phyloP scores from a whole-genome alignment of 108 stramenopile species.

The Epithemia pelagica region DNA sequence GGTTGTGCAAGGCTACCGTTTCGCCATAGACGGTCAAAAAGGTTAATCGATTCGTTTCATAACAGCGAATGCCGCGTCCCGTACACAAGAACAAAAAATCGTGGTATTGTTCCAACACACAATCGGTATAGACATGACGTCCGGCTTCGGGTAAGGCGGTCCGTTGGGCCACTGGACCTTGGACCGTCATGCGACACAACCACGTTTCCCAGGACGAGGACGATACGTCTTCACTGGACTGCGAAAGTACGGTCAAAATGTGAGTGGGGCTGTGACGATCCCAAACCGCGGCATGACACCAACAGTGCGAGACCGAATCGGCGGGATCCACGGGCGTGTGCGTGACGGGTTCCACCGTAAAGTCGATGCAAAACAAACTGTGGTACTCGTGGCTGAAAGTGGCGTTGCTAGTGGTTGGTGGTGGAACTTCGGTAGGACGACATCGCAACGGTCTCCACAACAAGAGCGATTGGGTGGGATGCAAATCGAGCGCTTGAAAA shows the following conservation, averaged over 20 bases:
- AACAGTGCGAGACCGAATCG: background rate
- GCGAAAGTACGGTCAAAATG: background rate
- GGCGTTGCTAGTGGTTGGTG: no score
- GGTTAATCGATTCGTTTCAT: constrained; percentile 33
- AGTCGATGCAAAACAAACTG: constrained; percentile 1
- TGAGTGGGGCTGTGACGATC: background rate
- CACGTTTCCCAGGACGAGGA: background rate
- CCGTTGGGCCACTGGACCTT: background rate
- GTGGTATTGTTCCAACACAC: background rate
- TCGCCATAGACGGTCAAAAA: constrained; percentile 47
- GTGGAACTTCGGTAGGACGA: background rate
- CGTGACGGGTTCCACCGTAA: background rate
- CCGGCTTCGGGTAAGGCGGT: background rate
- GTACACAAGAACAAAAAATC: constrained; percentile 2
- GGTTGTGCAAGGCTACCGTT: constrained; percentile 45
- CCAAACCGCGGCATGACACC: constrained; percentile 3
- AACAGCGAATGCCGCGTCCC: constrained; percentile 33
- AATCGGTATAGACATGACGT: background rate
- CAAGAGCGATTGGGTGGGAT: background rate
- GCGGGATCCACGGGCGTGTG: background rate
- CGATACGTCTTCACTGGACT: background rate
- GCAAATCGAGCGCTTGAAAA: background rate
- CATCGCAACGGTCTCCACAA: constrained; percentile 1
- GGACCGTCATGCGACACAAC: background rate
- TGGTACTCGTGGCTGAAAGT: background rate